Evolutionary conservation across 2,329 filamentous ascomycete genomes (phyloP).

Genomic region (Fusarium vanettenii): DNA sequence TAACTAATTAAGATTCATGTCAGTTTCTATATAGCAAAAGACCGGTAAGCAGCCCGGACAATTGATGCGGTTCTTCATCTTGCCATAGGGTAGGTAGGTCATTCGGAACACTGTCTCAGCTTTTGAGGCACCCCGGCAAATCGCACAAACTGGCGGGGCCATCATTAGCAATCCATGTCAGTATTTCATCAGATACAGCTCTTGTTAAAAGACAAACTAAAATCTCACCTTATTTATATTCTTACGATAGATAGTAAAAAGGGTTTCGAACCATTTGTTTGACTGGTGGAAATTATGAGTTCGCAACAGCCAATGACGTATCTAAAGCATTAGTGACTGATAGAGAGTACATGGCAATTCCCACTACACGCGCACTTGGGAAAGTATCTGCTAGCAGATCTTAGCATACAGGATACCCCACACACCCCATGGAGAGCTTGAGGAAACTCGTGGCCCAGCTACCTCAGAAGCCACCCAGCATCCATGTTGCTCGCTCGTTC

Average conservation of each 20-base stretch:
- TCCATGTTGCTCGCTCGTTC: background rate
- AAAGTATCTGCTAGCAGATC: background rate
- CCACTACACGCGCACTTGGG: too few species aligned
- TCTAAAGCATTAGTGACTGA: background rate
- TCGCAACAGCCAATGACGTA: background rate
- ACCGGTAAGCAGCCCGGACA: background rate
- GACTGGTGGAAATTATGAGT: background rate
- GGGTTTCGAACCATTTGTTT: background rate
- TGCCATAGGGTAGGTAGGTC: background rate
- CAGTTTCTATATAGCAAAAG: accelerated
- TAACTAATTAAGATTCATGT: too few species aligned
- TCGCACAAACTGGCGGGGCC: background rate
- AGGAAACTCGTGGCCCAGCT: background rate
- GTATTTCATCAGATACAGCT: background rate
- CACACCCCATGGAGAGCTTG: background rate
- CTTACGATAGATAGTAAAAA: background rate
- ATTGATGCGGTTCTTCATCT: background rate
- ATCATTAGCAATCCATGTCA: background rate
- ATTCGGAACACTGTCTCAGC: background rate
- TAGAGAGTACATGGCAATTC: background rate
- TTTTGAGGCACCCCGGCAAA: background rate
- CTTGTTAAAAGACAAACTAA: background rate
- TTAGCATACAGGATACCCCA: background rate
- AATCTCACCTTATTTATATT: background rate
- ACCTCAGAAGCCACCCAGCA: background rate